Percentiles rank a stretch among this genome's conserved stretches.
Evolutionary conservation across 768 basidiomycete species (phyloP).

Genomic region (Leccinum disarticulatum): DNA sequence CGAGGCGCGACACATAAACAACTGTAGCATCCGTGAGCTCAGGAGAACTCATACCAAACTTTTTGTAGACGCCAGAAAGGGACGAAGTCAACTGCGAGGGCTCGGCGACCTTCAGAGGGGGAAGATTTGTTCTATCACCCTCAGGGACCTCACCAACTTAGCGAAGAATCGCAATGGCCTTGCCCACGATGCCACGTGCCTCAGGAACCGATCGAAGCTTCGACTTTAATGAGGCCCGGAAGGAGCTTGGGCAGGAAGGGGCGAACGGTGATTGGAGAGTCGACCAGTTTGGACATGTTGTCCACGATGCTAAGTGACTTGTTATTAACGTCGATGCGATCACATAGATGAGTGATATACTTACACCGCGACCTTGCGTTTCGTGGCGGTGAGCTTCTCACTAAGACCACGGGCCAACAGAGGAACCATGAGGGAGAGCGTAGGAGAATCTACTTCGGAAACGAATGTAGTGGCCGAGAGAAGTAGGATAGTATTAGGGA

Average conservation of each 20-base stretch:
- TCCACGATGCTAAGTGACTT: slow-evolving; percentile 74
- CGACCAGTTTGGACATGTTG: slow-evolving; percentile 98
- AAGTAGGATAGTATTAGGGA: slow-evolving; percentile 89
- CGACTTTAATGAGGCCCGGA: slow-evolving; percentile 94
- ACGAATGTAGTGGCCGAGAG: slow-evolving; percentile 99
- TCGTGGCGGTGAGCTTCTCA: slow-evolving; percentile 94
- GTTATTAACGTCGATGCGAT: slow-evolving; percentile 18
- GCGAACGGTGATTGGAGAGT: slow-evolving; percentile 91
- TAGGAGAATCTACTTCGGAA: slow-evolving; percentile 97
- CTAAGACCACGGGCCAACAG: slow-evolving; percentile 89
- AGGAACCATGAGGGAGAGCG: slow-evolving; percentile 97
- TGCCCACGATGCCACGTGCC: slow-evolving; percentile 88
- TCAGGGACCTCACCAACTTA: slow-evolving; percentile 90
- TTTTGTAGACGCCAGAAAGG: slow-evolving; percentile 82
- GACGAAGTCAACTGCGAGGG: slow-evolving; percentile 60
- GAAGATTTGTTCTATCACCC: slow-evolving; percentile 86
- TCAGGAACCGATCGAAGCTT: slow-evolving; percentile 93
- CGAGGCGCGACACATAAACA: slow-evolving; percentile 75
- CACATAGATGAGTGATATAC: slow-evolving; percentile 32
- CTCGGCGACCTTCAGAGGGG: slow-evolving; percentile 79
- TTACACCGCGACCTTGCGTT: slow-evolving; percentile 96
- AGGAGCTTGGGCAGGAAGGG: slow-evolving; percentile 96
- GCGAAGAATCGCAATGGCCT: slow-evolving; percentile 94
- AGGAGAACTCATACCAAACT: slow-evolving; percentile 60
- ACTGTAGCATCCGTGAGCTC: slow-evolving; percentile 56